These are phyloP conservation scores for Rhizopogon vulgaris DNA, from an alignment of 768 basidiomycete species.

Conservation along the genomic window DNA sequence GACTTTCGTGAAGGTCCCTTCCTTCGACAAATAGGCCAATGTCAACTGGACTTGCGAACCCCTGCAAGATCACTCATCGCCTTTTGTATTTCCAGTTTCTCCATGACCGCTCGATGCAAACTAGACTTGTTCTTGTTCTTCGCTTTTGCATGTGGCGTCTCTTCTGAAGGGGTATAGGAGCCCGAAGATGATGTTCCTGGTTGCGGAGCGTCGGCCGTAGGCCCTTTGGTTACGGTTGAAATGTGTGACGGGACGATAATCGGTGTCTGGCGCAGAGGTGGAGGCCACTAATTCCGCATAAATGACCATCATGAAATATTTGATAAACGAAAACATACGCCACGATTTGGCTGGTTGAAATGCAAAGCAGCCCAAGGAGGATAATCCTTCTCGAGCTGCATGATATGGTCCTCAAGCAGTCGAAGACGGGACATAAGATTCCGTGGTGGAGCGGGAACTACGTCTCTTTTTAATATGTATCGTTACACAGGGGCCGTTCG, in stretches of 20 bases:
- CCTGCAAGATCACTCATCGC: slow-evolving; percentile 50
- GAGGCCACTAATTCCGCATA: slow-evolving; percentile 59
- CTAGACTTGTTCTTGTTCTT: slow-evolving; percentile 50
- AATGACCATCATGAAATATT: not conserved
- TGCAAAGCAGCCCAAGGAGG: slow-evolving; percentile 88
- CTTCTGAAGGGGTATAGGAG: slow-evolving; percentile 10
- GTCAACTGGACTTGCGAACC: slow-evolving; percentile 15
- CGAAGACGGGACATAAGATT: slow-evolving; percentile 59
- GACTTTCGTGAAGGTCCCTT: not conserved
- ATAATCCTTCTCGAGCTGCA: slow-evolving; percentile 73
- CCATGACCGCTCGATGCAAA: slow-evolving; percentile 69
- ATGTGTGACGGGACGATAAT: slow-evolving; percentile 73
- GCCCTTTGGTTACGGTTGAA: slow-evolving; percentile 17
- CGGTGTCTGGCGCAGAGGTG: slow-evolving; percentile 72
- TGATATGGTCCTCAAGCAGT: slow-evolving; percentile 71
- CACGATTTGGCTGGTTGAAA: slow-evolving; percentile 78
- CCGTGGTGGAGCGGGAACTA: slow-evolving; percentile 68
- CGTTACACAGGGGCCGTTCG: not conserved
- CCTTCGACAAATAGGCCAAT: not conserved
- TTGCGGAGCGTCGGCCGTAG: slow-evolving; percentile 12
- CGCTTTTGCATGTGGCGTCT: slow-evolving; percentile 13
- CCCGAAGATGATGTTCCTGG: slow-evolving; percentile 6
- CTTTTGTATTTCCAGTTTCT: slow-evolving; percentile 66
- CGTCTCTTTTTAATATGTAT: slow-evolving; percentile 3
- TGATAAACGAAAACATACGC: slow-evolving; percentile 41